Base-by-base conservation (phyloP, 257 asterid genomes). In the Salvia hispanica region DNA sequence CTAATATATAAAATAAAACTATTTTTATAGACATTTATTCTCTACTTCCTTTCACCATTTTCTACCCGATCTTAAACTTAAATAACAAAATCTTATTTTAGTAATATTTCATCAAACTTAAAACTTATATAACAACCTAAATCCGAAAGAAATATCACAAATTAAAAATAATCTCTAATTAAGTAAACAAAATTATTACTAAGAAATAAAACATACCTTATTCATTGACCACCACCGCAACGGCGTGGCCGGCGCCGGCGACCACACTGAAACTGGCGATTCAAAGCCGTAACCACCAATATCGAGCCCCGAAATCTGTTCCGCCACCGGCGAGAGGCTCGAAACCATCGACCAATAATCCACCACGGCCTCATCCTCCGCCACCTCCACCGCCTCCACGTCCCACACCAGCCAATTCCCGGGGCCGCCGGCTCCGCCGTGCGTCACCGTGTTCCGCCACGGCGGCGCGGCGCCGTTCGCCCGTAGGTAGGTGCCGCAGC, bases 391-490 rank as follows among this genome's bases (percentile, higher is more conserved):
- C 68, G 88, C 78, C n/a, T 87, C 95, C 18, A 87, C 83, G 11
- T 77, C 80, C 80, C 85, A 90, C 71, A 86, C 90, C 0, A 84
- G 89, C 98, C 97, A 94, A 25, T 25, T 13, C 82, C 82, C 31
- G 31, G 31, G 31, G 64, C 76, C 70, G 55, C 77, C 71, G 9
- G 89, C 87, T 16, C 56, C 76, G 40, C 91, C 99, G 33, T 91
- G 97, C 55, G 97, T 91, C 25, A 88, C 83, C 44, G 95, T 78
- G 52, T 87, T 86, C 76, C 95, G 77, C 97, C 99, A 94, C 66
- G 99, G 99, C 68, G 90, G 97, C 62, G 95, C 81, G 10, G 95
- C 99, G 60, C 99, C 99, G 83, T 91, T 94, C 0, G 91, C 99
- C 46, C 96, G 80, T 46, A 94, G 69, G 69, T 62, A 91, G 1